Evolutionary conservation across 805 yeast genomes (phyloP).

Genomic region (Candida peoriensis): DNA sequence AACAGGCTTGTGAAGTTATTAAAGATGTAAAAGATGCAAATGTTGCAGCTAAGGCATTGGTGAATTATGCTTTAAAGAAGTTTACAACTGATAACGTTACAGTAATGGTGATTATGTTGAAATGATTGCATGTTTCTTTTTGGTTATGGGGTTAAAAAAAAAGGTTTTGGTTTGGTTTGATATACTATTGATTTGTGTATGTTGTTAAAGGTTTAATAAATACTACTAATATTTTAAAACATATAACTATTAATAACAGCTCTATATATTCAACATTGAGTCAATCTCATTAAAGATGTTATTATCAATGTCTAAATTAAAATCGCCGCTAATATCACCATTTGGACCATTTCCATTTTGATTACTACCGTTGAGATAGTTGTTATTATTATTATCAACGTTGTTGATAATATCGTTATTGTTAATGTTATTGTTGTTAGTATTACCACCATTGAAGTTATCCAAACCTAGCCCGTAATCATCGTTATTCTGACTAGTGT

Average conservation of each 20-base stretch:
- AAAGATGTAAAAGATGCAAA: conserved; percentile 51
- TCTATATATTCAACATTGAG: conserved; percentile 20
- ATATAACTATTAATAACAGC: not conserved
- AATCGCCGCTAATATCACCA: no score
- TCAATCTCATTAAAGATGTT: conserved; percentile 23
- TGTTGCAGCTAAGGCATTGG: conserved; percentile 60
- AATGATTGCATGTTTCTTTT: no score
- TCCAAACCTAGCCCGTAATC: not conserved
- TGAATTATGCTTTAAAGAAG: conserved; percentile 68
- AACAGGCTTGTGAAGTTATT: conserved; percentile 72
- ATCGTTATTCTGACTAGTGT: not conserved
- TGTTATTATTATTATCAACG: conserved; percentile 3
- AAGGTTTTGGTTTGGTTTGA: no score
- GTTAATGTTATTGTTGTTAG: conserved; percentile 3
- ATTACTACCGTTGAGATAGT: conserved; percentile 1
- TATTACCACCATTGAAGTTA: conserved; percentile 5
- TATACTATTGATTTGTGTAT: no score
- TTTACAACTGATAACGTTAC: conserved; percentile 90
- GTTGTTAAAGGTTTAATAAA: no score
- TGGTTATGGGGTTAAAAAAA: no score
- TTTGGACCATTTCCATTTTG: no score
- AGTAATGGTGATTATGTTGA: conserved; percentile 69
- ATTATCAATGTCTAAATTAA: conserved; percentile 12
- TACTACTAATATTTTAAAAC: no score
- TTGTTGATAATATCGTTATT: conserved; percentile 1